Conservation (phyloP, 1,284 basidiomycete species). For the Lentinula novae-zelandiae region DNA sequence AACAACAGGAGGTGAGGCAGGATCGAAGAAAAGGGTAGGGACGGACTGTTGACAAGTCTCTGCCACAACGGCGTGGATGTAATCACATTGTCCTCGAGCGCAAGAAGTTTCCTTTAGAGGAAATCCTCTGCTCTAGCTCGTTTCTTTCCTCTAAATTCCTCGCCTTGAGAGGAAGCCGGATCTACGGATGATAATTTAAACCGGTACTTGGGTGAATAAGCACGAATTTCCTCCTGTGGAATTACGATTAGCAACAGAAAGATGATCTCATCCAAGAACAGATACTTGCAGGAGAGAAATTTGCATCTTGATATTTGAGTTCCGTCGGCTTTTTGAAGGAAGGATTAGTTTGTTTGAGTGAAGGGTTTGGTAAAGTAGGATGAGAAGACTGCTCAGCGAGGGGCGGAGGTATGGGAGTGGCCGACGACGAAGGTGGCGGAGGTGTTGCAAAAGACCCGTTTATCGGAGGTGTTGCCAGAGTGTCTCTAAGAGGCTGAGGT, state of each 20-base stretch:
- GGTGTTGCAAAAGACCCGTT: conserved; percentile 20
- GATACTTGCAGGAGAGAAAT: conserved; percentile 67
- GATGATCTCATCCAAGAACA: neutral
- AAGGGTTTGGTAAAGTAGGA: conserved; percentile 54
- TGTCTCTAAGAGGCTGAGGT: conserved; percentile 32
- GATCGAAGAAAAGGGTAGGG: conserved; percentile 19
- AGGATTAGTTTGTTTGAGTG: conserved; percentile 60
- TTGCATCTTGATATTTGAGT: conserved; percentile 73
- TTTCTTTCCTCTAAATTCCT: conserved; percentile 72
- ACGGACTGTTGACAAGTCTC: conserved; percentile 27
- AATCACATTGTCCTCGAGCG: conserved; percentile 9
- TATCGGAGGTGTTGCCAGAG: conserved; percentile 33
- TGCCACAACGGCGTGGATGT: conserved; percentile 1
- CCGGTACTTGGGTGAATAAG: conserved; percentile 71
- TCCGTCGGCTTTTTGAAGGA: conserved; percentile 74
- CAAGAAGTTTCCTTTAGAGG: conserved; percentile 33
- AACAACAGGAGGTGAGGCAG: neutral
- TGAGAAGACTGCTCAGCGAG: conserved; percentile 26
- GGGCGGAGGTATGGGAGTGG: conserved; percentile 18
- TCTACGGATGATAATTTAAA: conserved; percentile 39
- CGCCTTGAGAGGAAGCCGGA: conserved; percentile 31
- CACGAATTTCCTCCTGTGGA: conserved; percentile 76
- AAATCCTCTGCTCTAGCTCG: conserved; percentile 78
- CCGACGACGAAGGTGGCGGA: conserved; percentile 23
- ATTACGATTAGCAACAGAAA: conserved; percentile 3